Conservation (phyloP, 2,329 filamentous ascomycete genomes). For the Aspergillus persii region DNA sequence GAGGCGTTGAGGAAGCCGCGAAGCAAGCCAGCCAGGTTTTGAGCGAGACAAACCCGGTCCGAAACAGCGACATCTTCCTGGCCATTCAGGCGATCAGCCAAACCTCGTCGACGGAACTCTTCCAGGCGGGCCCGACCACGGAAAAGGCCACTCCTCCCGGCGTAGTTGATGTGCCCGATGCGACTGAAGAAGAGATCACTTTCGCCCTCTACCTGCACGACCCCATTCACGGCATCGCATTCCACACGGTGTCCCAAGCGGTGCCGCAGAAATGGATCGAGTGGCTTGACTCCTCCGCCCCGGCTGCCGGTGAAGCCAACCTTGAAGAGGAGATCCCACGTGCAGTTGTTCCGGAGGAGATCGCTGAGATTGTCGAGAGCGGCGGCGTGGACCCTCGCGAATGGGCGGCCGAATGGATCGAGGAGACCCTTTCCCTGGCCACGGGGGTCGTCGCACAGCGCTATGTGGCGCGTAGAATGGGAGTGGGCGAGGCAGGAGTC, state of each 20-base stretch:
- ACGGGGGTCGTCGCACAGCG: conserved; percentile 88
- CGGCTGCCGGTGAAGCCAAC: conserved; percentile 39
- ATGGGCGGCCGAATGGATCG: conserved; percentile 97
- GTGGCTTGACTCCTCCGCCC: conserved; percentile 76
- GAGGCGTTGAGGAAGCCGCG: conserved; percentile 77
- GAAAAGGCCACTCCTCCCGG: conserved; percentile 32
- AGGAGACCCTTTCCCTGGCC: conserved; percentile 75
- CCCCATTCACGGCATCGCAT: conserved; percentile 86
- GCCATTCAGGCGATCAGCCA: conserved; percentile 84
- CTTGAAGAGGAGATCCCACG: conserved; percentile 36
- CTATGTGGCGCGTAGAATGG: conserved; percentile 94
- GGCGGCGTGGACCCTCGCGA: conserved; percentile 86
- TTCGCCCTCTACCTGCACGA: conserved; percentile 80
- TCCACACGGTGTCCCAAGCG: conserved; percentile 76
- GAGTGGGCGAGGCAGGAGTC: conserved; percentile 78
- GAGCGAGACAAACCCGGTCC: conserved; percentile 81
- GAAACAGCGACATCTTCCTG: conserved; percentile 92
- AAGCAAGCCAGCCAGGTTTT: conserved; percentile 75
- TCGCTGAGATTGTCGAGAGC: conserved; percentile 73
- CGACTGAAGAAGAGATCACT: conserved; percentile 59
- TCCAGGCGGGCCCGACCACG: conserved; percentile 55
- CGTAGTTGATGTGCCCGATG: conserved; percentile 36
- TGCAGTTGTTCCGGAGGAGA: conserved; percentile 68
- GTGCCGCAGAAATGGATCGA: conserved; percentile 82
- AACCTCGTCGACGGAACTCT: conserved; percentile 64